Conservation (phyloP, 352 stramenopile genomes). For the Pythium aquatile region DNA sequence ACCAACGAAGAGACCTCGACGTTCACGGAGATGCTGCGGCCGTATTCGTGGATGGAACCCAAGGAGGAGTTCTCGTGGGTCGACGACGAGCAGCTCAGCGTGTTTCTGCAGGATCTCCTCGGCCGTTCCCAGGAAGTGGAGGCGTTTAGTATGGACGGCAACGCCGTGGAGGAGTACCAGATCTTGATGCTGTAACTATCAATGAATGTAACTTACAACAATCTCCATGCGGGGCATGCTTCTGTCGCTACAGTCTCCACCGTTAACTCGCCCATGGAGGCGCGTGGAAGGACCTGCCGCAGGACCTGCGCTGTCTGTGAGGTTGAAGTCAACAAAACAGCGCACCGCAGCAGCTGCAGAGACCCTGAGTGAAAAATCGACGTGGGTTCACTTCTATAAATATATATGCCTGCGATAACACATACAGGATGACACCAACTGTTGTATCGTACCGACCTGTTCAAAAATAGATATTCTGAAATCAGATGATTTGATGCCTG, state of each 20-base stretch:
- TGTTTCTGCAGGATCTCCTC: not conserved
- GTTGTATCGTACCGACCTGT: too few relatives aligned
- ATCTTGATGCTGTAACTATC: not conserved
- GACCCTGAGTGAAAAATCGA: not conserved
- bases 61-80: not conserved
- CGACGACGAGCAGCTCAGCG: not conserved
- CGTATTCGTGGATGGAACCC: not conserved
- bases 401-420: not conserved
- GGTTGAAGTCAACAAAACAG: too few relatives aligned
- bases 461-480: too few relatives aligned
- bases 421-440: not conserved
- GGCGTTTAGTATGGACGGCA: not conserved
- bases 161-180: not conserved
- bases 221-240: too few relatives aligned
- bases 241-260: too few relatives aligned
- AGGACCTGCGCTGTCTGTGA: too few relatives aligned
- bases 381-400: not conserved
- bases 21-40: not conserved
- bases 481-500: too few relatives aligned
- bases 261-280: too few relatives aligned
- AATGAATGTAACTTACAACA: not conserved
- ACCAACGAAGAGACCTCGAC: not conserved
- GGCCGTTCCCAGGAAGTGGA: not conserved
- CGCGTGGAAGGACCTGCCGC: too few relatives aligned
- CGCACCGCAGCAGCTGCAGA: not conserved